Conservation (phyloP, 805 yeast species). For the Sugiyamaella lignohabitans region DNA sequence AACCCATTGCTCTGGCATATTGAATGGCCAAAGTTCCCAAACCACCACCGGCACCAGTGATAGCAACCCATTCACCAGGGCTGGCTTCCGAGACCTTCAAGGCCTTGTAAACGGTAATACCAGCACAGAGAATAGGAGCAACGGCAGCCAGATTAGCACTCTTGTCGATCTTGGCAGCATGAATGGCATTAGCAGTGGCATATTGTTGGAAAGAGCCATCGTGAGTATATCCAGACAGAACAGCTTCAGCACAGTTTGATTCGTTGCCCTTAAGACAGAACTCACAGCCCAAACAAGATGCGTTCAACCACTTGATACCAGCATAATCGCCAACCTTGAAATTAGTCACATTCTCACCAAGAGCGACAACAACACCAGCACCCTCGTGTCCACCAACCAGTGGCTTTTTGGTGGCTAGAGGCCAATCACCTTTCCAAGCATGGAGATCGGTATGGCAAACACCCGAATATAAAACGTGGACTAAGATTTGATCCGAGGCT, state of each 20-base stretch:
- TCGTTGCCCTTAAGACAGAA: slow-evolving; percentile 61
- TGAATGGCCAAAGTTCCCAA: slow-evolving; percentile 69
- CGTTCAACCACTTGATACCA: slow-evolving; percentile 79
- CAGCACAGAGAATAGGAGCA: slow-evolving; percentile 86
- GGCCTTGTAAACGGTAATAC: slow-evolving; percentile 88
- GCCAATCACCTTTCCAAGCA: slow-evolving; percentile 95
- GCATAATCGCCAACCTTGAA: slow-evolving; percentile 76
- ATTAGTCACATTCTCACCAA: slow-evolving; percentile 61
- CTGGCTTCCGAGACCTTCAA: slow-evolving; percentile 65
- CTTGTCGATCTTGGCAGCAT: slow-evolving; percentile 73
- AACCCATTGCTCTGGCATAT: slow-evolving; percentile 73
- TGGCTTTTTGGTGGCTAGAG: slow-evolving; percentile 65
- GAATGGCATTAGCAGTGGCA: slow-evolving; percentile 81
- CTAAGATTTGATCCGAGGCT: slow-evolving; percentile 66
- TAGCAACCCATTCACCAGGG: slow-evolving; percentile 71
- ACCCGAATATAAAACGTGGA: slow-evolving; percentile 82
- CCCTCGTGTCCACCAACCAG: slow-evolving; percentile 88
- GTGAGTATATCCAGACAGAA: slow-evolving; percentile 77
- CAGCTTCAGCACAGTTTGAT: slow-evolving; percentile 64
- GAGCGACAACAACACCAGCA: slow-evolving; percentile 77
- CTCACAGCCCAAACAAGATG: slow-evolving; percentile 73
- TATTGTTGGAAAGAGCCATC: slow-evolving; percentile 91
- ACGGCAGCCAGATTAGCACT: slow-evolving; percentile 68
- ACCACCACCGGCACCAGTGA: slow-evolving; percentile 78
- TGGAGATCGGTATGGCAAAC: slow-evolving; percentile 93